Evolutionary conservation across 768 basidiomycete genomes (phyloP), one percentile per base, ranked within the genome.

Genomic region (Udeniomyces megalosporus): DNA sequence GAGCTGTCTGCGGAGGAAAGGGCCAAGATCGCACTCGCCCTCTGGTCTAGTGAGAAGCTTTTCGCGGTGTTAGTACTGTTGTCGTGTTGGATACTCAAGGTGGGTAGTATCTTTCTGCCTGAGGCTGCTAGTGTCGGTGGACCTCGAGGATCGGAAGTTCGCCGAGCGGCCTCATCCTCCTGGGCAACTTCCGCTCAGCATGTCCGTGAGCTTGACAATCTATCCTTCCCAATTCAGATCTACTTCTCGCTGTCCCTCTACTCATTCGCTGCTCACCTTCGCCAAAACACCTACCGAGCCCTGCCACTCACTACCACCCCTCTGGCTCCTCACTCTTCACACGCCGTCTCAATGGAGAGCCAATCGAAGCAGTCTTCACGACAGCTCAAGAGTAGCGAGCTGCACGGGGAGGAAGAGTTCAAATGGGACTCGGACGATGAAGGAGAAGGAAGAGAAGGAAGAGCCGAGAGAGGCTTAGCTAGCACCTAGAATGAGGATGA

Each of bases 31-130:
- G 93, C 92, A 2, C 80, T 82, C 73, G 77, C 77, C 12, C 83
- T 97, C 29, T 97, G 95, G 95, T 80, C 84, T 66, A 78, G 84
- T 58, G 95, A 99, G 76, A 89, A 89, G 71, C 84, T 84, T 2
- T 80, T 81, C 12, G 90, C 92, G 0, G 80, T 81, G 0, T 74
- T 79, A 7, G 82, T 93, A 53, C 82, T 99, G 62, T 73, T 87
- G 17, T 58, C 84, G 3, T 88, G 90, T 15, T 99, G 91, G 91
- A 66, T 89, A 28, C 76, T 80, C 71, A 96, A 96, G 82, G 92
- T 91, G 64, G 66, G 81, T 46, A 55, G 48, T 42, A 52, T 49
- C 61, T 32, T 42, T 24, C 17, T 31, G 14, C 22, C 47, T n/a
- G n/a, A n/a, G n/a, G n/a, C n/a, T n/a, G n/a, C n/a, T n/a, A n/a